A percentile compares a stretch with the other conserved stretches of the same genome.
Conservation (phyloP, 805 yeast species). For the Saturnispora sekii region DNA sequence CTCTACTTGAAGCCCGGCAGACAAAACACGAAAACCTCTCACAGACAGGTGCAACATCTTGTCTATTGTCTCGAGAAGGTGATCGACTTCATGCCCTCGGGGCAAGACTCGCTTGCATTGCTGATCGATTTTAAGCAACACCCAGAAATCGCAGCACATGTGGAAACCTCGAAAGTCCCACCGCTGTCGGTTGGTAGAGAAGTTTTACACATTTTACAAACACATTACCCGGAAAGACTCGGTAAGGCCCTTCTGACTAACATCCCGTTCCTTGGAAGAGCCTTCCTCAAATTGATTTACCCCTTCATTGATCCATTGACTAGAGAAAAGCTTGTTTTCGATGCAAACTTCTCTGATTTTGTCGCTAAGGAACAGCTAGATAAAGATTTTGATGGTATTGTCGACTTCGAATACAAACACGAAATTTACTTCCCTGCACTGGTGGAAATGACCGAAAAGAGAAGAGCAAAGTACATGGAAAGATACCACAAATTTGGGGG, state of each 20-base stretch:
- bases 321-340: conserved; percentile 84
- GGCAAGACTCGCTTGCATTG: conserved; percentile 88
- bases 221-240: conserved; percentile 94
- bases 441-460: conserved; percentile 47
- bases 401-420: conserved; percentile 79
- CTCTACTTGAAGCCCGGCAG: conserved; percentile 87
- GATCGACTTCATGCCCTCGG: conserved; percentile 90
- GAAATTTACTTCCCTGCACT: conserved; percentile 69
- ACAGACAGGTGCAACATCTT: conserved; percentile 89
- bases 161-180: conserved; percentile 64
- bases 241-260: conserved; percentile 89
- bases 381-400: conserved; percentile 72
- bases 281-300: conserved; percentile 80
- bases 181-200: conserved; percentile 82
- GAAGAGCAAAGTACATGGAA: conserved; percentile 52
- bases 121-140: conserved; percentile 87
- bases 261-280: conserved; percentile 91
- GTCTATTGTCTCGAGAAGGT: conserved; percentile 90
- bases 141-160: conserved; percentile 42
- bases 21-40: conserved; percentile 87
- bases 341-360: conserved; percentile 76
- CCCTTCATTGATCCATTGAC: conserved; percentile 97
- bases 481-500: conserved; percentile 68
- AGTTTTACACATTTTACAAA: conserved; percentile 86
- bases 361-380: conserved; percentile 80